Conservation (phyloP, 768 basidiomycete species). For the Pisolithus marmoratus region DNA sequence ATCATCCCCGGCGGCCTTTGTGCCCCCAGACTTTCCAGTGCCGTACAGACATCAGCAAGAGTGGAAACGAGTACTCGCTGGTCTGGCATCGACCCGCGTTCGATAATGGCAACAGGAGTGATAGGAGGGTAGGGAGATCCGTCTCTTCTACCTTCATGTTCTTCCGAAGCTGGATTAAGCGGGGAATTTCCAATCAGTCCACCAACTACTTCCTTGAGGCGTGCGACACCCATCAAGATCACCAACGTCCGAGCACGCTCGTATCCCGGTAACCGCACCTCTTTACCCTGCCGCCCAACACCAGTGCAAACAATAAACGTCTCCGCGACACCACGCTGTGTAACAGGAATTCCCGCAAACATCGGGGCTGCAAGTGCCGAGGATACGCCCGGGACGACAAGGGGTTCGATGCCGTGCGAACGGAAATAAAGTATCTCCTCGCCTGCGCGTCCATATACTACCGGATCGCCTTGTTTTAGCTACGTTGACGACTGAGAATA, state of each 20-base stretch:
- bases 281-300: slow-evolving; percentile 81
- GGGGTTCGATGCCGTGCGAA: slow-evolving; percentile 71
- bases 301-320: slow-evolving; percentile 89
- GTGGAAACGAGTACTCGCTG: slow-evolving; percentile 83
- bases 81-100: slow-evolving; percentile 91
- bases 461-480: slow-evolving; percentile 98
- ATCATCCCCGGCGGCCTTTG: slow-evolving; percentile 97
- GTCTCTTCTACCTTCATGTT: slow-evolving; percentile 34
- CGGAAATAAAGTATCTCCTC: slow-evolving; percentile 95
- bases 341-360: slow-evolving; percentile 89
- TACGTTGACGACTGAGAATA: slow-evolving; percentile 20
- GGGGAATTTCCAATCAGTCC: slow-evolving; percentile 37
- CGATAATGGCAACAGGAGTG: slow-evolving; percentile 87
- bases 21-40: slow-evolving; percentile 69
- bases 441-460: slow-evolving; percentile 89
- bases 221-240: slow-evolving; percentile 93
- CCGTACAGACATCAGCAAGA: slow-evolving; percentile 60
- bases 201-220: slow-evolving; percentile 65
- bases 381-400: slow-evolving; percentile 85
- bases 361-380: slow-evolving; percentile 88
- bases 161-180: background rate
- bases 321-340: slow-evolving; percentile 92
- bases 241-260: slow-evolving; percentile 75
- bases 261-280: slow-evolving; percentile 83
- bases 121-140: slow-evolving; percentile 65